Evolutionary conservation across 768 basidiomycete genomes (phyloP).

Genomic region (Trichaptum fuscoviolaceum): DNA sequence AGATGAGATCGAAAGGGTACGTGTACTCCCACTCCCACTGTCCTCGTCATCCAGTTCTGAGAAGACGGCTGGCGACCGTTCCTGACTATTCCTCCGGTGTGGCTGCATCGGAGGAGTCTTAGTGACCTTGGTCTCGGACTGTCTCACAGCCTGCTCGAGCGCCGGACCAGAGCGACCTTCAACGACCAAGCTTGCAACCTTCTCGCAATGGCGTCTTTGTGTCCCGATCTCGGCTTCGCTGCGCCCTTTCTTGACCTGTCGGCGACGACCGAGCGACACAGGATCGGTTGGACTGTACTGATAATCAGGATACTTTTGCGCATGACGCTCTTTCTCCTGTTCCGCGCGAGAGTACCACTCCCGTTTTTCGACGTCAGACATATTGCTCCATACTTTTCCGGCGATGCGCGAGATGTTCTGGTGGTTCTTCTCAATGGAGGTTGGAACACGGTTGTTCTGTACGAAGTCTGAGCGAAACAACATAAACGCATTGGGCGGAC

Average conservation of each 20-base stretch:
- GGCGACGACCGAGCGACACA: background rate
- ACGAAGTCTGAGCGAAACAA: constrained; percentile 74
- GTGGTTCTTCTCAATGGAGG: constrained; percentile 55
- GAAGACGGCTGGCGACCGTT: background rate
- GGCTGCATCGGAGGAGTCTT: background rate
- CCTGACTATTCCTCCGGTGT: background rate
- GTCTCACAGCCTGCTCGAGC: background rate
- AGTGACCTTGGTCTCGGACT: background rate
- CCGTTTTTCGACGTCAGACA: constrained; percentile 37
- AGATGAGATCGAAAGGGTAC: background rate
- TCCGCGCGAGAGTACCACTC: constrained; percentile 51
- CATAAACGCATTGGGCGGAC: constrained; percentile 76
- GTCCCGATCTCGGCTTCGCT: background rate
- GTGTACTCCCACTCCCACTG: background rate
- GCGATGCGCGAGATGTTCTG: constrained; percentile 65
- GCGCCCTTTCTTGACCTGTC: background rate
- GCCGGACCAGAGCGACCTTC: background rate
- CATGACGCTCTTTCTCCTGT: constrained; percentile 41
- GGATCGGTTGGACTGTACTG: constrained; percentile 29
- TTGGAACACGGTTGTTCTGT: constrained; percentile 51
- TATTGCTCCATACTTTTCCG: constrained; percentile 59
- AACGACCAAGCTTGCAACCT: background rate
- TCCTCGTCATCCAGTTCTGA: background rate
- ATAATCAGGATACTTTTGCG: constrained; percentile 37
- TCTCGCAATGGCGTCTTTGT: background rate